These are phyloP conservation scores for Malus sylvestris DNA, from an alignment of 306 rosid species.

Conservation along the genomic window DNA sequence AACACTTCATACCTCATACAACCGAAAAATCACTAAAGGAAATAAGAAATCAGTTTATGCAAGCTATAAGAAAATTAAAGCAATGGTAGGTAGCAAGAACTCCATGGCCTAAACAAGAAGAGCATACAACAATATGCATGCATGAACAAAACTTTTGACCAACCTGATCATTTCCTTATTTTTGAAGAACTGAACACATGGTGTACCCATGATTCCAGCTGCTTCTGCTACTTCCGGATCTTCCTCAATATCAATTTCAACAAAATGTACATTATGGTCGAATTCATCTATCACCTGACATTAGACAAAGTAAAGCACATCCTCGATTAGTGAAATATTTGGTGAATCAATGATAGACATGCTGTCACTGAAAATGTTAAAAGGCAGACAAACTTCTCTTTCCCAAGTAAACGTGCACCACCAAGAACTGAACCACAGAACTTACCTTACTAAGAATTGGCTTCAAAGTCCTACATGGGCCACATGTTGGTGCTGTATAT, in stretches of 20 bases:
- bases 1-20: too few relatives aligned
- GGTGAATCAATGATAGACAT: not conserved
- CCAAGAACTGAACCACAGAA: not conserved
- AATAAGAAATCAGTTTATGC: too few relatives aligned
- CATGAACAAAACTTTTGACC: slow-evolving; percentile 20
- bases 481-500: slow-evolving; percentile 84
- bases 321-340: not conserved
- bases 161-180: slow-evolving; percentile 82
- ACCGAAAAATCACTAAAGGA: too few relatives aligned
- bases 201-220: slow-evolving; percentile 97
- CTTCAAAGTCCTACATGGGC: slow-evolving; percentile 93
- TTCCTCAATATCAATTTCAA: slow-evolving; percentile 96
- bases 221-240: slow-evolving; percentile 96
- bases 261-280: slow-evolving; percentile 79
- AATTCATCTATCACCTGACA: slow-evolving; percentile 85
- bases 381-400: not conserved
- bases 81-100: too few relatives aligned
- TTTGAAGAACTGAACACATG: slow-evolving; percentile 94
- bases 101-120: not conserved
- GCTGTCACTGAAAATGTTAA: not conserved
- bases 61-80: too few relatives aligned
- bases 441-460: slow-evolving; percentile 91
- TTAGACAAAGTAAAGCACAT: not conserved
- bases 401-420: not conserved
- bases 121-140: not conserved